phyloP scores from a whole-genome alignment of 371 early-diverging fungal genomes.

The Syncephalastrum monosporum region DNA sequence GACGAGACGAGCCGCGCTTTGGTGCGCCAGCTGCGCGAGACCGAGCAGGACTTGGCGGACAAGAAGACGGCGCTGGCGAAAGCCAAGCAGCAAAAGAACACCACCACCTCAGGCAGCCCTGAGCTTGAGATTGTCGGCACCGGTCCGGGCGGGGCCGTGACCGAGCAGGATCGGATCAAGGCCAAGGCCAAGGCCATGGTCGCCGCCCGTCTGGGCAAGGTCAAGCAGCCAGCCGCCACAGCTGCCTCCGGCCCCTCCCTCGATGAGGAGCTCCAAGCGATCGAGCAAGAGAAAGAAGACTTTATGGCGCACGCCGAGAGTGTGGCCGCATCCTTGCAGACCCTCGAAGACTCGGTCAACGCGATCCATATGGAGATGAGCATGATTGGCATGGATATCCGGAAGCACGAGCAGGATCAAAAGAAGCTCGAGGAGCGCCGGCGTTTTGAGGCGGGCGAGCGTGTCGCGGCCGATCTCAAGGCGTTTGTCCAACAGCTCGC shows the following conservation, averaged over 20 bases:
- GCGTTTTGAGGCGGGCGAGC: slow-evolving; percentile 41
- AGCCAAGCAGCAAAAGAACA: slow-evolving; percentile 19
- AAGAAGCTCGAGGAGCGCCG: slow-evolving; percentile 43
- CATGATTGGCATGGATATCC: slow-evolving; percentile 45
- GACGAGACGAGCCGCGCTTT: slow-evolving; percentile 39
- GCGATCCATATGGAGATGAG: slow-evolving; percentile 43
- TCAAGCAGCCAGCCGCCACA: slow-evolving; percentile 6
- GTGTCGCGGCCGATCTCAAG: slow-evolving; percentile 41
- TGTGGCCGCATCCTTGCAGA: slow-evolving; percentile 32
- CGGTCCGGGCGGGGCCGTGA: slow-evolving; percentile 58
- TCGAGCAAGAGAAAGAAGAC: slow-evolving; percentile 54
- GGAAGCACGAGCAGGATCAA: slow-evolving; percentile 44
- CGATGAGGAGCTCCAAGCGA: slow-evolving; percentile 44
- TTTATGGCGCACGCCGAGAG: slow-evolving; percentile 42
- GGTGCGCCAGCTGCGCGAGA: slow-evolving; percentile 47
- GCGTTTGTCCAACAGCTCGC: slow-evolving; percentile 36
- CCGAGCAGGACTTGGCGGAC: slow-evolving; percentile 52
- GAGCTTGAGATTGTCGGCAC: slow-evolving; percentile 51
- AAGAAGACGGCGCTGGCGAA: slow-evolving; percentile 50
- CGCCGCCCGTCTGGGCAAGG: slow-evolving; percentile 63
- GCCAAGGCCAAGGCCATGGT: slow-evolving; percentile 63
- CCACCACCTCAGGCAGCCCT: background rate
- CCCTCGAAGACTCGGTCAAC: slow-evolving; percentile 37
- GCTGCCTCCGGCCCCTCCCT: slow-evolving; percentile 29
- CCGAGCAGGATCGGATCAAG: slow-evolving; percentile 58